A percentile compares a stretch with the other conserved stretches of the same genome.
Conservation (phyloP, 345 rosid genomes). For the Cochlearia excelsa region DNA sequence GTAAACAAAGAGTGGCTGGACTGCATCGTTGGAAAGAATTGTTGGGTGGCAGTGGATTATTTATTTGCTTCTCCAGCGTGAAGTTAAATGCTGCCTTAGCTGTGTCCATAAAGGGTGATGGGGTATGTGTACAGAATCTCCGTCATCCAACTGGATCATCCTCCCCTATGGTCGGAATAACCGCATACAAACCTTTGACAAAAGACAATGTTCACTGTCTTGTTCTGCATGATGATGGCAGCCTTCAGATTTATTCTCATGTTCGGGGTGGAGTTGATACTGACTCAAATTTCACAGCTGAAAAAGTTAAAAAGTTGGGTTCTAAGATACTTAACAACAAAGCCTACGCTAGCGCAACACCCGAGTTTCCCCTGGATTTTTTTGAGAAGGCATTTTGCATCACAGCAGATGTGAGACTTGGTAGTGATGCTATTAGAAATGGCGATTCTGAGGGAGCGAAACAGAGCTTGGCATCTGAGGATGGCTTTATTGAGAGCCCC, state of each 20-base stretch:
- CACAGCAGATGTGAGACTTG: slow-evolving; percentile 84
- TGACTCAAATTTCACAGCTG: slow-evolving; percentile 60
- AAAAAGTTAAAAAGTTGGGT: slow-evolving; percentile 83
- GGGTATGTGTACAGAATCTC: slow-evolving; percentile 68
- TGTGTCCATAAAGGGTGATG: slow-evolving; percentile 58
- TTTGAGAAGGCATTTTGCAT: slow-evolving; percentile 93
- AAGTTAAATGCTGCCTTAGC: slow-evolving; percentile 77
- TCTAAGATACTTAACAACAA: slow-evolving; percentile 78
- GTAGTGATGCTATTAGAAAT: slow-evolving; percentile 89
- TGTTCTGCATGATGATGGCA: slow-evolving; percentile 96
- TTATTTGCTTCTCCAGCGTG: slow-evolving; percentile 70
- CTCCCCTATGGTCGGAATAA: slow-evolving; percentile 82
- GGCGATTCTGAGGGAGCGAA: slow-evolving; percentile 94
- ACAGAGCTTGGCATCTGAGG: slow-evolving; percentile 84
- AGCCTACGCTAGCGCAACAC: slow-evolving; percentile 74
- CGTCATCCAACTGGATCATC: slow-evolving; percentile 78
- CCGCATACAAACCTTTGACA: slow-evolving; percentile 89
- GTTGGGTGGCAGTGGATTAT: slow-evolving; percentile 70
- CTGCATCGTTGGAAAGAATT: slow-evolving; percentile 92
- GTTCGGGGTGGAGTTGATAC: slow-evolving; percentile 59
- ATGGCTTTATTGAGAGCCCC: slow-evolving; percentile 90
- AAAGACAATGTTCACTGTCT: slow-evolving; percentile 92
- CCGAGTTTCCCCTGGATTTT: slow-evolving; percentile 94
- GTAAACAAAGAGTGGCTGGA: slow-evolving; percentile 65
- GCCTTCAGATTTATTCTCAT: slow-evolving; percentile 92